Percentiles rank a stretch among this genome's conserved stretches.
Conservation (phyloP, 164 flowering plant genomes). For the Vitis riparia region DNA sequence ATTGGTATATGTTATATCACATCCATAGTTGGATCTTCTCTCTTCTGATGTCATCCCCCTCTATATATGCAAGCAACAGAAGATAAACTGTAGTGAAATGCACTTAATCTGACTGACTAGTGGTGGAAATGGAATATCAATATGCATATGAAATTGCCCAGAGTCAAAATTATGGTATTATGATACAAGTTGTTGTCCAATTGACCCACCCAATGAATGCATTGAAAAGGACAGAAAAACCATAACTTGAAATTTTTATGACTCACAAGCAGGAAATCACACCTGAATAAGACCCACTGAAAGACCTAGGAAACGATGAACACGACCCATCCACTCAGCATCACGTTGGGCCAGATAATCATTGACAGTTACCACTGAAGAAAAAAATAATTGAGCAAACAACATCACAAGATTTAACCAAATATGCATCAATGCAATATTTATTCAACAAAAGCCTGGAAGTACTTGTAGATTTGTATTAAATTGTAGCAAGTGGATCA, state of each 20-base stretch:
- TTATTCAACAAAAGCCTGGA: not conserved
- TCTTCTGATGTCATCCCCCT: slow-evolving; percentile 76
- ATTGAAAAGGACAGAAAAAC: not conserved
- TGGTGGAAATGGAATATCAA: too few relatives aligned
- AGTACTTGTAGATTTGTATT: not conserved
- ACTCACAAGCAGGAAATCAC: not conserved
- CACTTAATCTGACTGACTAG: too few relatives aligned
- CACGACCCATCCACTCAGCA: slow-evolving; percentile 99
- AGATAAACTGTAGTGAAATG: slow-evolving; percentile 8
- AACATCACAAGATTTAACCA: not conserved
- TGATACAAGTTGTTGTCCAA: not conserved
- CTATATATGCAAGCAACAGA: slow-evolving; percentile 39
- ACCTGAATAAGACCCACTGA: slow-evolving; percentile 99
- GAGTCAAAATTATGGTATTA: not conserved
- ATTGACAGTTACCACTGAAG: slow-evolving; percentile 94
- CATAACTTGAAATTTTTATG: not conserved
- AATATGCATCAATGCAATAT: not conserved
- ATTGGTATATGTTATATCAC: slow-evolving; percentile 95
- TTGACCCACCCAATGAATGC: slow-evolving; percentile 1
- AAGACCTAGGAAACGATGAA: slow-evolving; percentile 95
- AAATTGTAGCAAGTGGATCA: too few relatives aligned
- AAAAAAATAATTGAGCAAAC: not conserved
- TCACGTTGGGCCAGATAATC: slow-evolving; percentile 99
- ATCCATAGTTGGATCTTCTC: slow-evolving; percentile 75
- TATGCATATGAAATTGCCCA: too few relatives aligned